Evolutionary conservation across 1,139 yeast genomes (phyloP), one percentile per base, ranked within the genome.

Genomic region (Geotrichum macrosporum): DNA sequence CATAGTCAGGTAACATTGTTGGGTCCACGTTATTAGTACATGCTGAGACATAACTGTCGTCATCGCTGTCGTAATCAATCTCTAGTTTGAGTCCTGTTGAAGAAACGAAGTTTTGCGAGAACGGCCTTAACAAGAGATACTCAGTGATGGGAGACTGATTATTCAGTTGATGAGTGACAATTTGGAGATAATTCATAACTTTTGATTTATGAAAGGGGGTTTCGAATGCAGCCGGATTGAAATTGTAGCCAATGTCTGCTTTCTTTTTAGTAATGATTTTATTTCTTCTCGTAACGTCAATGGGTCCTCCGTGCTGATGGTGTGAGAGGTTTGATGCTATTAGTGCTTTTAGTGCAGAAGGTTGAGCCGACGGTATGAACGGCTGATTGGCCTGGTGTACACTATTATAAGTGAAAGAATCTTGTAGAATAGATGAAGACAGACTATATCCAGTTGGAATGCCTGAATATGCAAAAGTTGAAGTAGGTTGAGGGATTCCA

Each of bases 61-160:
- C n/a, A 1, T 34, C 35, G 12, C 9, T 15, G 30, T 41, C 45
- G 18, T 35, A 41, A 10, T 15, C 45, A 22, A 41, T 35, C 5
- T 35, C 31, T 26, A 41, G 13, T 20, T 30, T 27, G 3, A 35
- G 39, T 3, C 45, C 45, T 3, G 40, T 35, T 5, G 21, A 24
- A 4, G 45, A 41, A 6, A 41, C 45, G 18, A 18, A 41, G 24
- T 29, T 30, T 5, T 22, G 27, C 29, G 37, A 15, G 27, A 41
- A 41, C 6, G 45, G 45, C n/a, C 45, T 38, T n/a, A 41, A 18
- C 12, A 41, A 18, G 5, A 41, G 40, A 24, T 41, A 41, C 30
- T 41, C 45, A 10, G 20, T 22, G 2, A 41, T 29, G 3, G 39
- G 40, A 8, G 45, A 12, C 9, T 33, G 21, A 9, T 22, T 13